phyloP scores from a whole-genome alignment of 495 filamentous ascomycete genomes.

The Penicillium lividum region DNA sequence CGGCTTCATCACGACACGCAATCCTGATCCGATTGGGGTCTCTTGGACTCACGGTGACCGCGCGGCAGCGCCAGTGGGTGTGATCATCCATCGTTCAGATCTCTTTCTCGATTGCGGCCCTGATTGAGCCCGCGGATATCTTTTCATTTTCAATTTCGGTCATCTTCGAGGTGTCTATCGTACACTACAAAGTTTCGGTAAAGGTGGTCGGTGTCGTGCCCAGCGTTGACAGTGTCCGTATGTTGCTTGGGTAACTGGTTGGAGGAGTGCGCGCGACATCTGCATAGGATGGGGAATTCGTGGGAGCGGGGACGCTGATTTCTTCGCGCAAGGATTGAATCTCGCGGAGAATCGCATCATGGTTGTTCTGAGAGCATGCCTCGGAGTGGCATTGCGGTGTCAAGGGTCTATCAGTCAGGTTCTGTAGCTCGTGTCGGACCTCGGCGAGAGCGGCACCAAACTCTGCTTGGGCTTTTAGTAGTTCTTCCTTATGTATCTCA shows the following conservation, averaged over 20 bases:
- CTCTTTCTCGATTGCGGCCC: too few relatives aligned
- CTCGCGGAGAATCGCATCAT: conserved; percentile 23
- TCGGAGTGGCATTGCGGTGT: conserved; percentile 19
- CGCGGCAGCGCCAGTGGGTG: too few relatives aligned
- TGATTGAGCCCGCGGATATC: too few relatives aligned
- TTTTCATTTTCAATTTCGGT: conserved; percentile 13
- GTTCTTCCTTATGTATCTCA: conserved; percentile 23
- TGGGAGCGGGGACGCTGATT: conserved; percentile 16
- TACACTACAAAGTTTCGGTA: conserved; percentile 27
- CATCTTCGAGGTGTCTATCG: conserved; percentile 29
- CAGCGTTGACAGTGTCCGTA: conserved; percentile 16
- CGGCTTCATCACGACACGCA: too few relatives aligned
- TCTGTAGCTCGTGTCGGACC: conserved; percentile 19
- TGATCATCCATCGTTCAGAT: too few relatives aligned
- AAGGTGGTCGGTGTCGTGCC: conserved; percentile 22
- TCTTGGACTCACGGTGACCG: too few relatives aligned
- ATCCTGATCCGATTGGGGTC: too few relatives aligned
- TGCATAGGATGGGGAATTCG: conserved; percentile 19
- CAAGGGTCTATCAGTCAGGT: conserved; percentile 13
- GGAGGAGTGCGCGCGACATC: conserved; percentile 26
- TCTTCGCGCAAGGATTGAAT: conserved; percentile 19
- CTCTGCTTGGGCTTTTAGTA: conserved; percentile 23
- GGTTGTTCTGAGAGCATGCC: conserved; percentile 9
- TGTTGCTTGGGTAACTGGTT: conserved; percentile 22
- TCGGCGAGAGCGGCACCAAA: conserved; percentile 19